A percentile compares a stretch with the other conserved stretches of the same genome.
phyloP scores from a whole-genome alignment of 78 protist genomes.

The Protostelium mycophagum region DNA sequence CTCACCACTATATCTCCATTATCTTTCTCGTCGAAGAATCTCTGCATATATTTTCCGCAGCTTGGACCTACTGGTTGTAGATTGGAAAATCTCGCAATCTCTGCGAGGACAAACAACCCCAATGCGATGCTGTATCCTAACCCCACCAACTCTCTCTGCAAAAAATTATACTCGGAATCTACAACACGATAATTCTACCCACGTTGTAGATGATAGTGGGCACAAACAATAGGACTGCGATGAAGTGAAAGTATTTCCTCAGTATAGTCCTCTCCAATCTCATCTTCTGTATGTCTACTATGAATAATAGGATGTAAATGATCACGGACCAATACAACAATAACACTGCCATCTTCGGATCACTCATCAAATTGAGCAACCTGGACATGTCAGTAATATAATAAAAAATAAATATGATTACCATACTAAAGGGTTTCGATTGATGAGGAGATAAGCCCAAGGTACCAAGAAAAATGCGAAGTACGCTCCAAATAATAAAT shows the following conservation, averaged over 20 bases:
- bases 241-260: conserved; percentile 68
- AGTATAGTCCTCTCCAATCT: not conserved
- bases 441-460: not conserved
- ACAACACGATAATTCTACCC: not conserved
- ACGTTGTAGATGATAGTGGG: conserved; percentile 38
- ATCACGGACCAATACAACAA: not conserved
- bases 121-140: not conserved
- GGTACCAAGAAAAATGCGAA: not conserved
- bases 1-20: conserved; percentile 54
- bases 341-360: not conserved
- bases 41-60: conserved; percentile 11
- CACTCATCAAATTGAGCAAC: not conserved
- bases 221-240: conserved; percentile 59
- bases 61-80: not conserved
- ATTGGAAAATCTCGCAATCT: not conserved
- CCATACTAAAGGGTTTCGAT: not conserved
- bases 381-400: too few relatives aligned
- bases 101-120: not conserved
- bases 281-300: not conserved
- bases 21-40: conserved; percentile 63
- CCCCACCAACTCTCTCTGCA: not conserved
- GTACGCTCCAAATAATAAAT: not conserved
- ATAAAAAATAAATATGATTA: too few relatives aligned
- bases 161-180: not conserved
- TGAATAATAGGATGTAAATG: not conserved